Conservation (phyloP, 805 yeast species). For the Sugiyamaella lignohabitans region DNA sequence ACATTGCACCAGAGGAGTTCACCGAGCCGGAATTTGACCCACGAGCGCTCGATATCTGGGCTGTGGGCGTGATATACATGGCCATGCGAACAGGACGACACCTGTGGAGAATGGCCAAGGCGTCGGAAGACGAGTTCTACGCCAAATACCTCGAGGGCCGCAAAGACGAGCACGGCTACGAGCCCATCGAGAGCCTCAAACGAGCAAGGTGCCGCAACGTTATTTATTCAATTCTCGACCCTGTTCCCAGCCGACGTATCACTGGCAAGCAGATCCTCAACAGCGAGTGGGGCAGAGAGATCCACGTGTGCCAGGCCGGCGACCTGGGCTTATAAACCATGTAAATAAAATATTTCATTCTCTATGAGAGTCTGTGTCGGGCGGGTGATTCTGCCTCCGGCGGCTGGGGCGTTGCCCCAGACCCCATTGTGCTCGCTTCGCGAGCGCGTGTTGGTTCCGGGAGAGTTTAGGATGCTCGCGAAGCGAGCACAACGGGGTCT, state of each 20-base stretch:
- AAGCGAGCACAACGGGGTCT: no score
- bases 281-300: constrained; percentile 93
- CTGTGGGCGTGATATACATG: constrained; percentile 69
- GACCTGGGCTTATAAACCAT: constrained; percentile 29
- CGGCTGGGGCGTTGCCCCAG: no score
- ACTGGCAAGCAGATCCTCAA: constrained; percentile 80
- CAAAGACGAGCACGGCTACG: constrained; percentile 77
- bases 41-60: constrained; percentile 79
- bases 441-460: no score
- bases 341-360: no score
- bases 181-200: constrained; percentile 79
- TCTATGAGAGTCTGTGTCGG: no score
- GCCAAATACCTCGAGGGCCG: constrained; percentile 66
- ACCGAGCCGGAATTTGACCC: constrained; percentile 55
- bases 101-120: constrained; percentile 74
- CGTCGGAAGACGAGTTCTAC: constrained; percentile 71
- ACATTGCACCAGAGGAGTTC: constrained; percentile 87
- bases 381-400: no score
- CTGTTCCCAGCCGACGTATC: constrained; percentile 76
- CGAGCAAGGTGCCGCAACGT: constrained; percentile 88
- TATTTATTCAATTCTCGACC: constrained; percentile 85
- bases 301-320: constrained; percentile 69
- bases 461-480: no score
- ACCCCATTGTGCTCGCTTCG: no score
- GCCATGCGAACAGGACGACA: constrained; percentile 88